Evolutionary conservation across 1,139 yeast genomes (phyloP).

Genomic region (Debaryomycetaceae sp.): DNA sequence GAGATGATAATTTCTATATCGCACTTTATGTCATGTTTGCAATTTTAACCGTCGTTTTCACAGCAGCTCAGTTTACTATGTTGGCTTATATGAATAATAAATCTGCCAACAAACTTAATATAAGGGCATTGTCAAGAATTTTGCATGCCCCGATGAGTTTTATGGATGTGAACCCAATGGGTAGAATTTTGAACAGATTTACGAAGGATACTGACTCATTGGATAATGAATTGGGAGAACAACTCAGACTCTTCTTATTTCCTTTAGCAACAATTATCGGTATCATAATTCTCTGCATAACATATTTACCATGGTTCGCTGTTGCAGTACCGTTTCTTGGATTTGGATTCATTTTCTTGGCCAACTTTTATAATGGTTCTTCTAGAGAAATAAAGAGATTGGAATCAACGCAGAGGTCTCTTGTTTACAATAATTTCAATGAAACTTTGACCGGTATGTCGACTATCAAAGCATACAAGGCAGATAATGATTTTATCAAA

Average conservation of each 20-base stretch:
- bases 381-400: slow-evolving; percentile 44
- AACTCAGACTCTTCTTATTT: slow-evolving; percentile 38
- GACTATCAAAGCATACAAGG: slow-evolving; percentile 38
- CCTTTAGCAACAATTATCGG: slow-evolving; percentile 41
- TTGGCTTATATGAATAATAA: slow-evolving; percentile 52
- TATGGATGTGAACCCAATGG: slow-evolving; percentile 45
- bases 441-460: slow-evolving; percentile 45
- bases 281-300: slow-evolving; percentile 39
- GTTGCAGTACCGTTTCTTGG: slow-evolving; percentile 41
- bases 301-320: slow-evolving; percentile 46
- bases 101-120: slow-evolving; percentile 36
- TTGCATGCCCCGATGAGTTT: slow-evolving; percentile 46
- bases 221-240: slow-evolving; percentile 47
- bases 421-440: slow-evolving; percentile 44
- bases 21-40: slow-evolving; percentile 33
- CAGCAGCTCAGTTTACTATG: slow-evolving; percentile 49
- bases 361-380: slow-evolving; percentile 42
- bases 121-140: slow-evolving; percentile 33
- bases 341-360: slow-evolving; percentile 26
- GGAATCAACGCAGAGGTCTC: slow-evolving; percentile 44
- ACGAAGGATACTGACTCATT: slow-evolving; percentile 47
- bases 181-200: slow-evolving; percentile 53
- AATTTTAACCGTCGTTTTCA: slow-evolving; percentile 42
- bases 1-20: slow-evolving; percentile 26
- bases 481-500: slow-evolving; percentile 27